Evolutionary conservation across 768 basidiomycete species (phyloP).

Genomic region (Mrakia gelida): DNA sequence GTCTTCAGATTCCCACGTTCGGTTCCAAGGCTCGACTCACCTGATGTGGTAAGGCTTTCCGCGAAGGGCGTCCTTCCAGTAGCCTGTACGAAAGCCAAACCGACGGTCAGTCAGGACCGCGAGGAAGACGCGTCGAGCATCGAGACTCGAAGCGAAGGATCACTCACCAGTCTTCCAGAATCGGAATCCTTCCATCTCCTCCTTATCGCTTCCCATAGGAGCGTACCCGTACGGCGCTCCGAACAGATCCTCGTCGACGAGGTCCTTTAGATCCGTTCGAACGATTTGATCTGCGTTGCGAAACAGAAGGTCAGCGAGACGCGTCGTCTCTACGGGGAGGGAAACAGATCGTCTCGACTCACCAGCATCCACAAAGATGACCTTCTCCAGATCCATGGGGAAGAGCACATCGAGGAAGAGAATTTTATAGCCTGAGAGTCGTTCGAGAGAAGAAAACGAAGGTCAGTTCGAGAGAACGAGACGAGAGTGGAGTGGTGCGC

Average conservation of each 20-base stretch:
- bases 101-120: background rate
- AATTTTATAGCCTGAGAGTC: constrained; percentile 71
- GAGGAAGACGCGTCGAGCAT: background rate
- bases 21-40: constrained; percentile 47
- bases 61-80: constrained; percentile 73
- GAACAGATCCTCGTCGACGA: constrained; percentile 86
- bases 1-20: background rate
- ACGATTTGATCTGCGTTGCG: constrained; percentile 58
- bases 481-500: constrained; percentile 22
- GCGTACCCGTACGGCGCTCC: constrained; percentile 94
- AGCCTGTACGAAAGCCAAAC: background rate
- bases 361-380: constrained; percentile 92
- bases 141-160: background rate
- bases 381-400: constrained; percentile 98
- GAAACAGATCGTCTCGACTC: constrained; percentile 1
- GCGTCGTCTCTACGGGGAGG: background rate
- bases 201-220: constrained; percentile 93
- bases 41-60: constrained; percentile 93
- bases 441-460: background rate
- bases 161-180: constrained; percentile 88
- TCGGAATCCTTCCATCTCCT: constrained; percentile 93
- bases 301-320: background rate
- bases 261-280: constrained; percentile 86
- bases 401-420: constrained; percentile 98
- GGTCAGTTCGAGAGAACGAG: background rate